Percentiles rank a stretch among this genome's conserved stretches.
phyloP scores from a whole-genome alignment of 1,284 basidiomycete species.

The Moesziomyces aphidis region DNA sequence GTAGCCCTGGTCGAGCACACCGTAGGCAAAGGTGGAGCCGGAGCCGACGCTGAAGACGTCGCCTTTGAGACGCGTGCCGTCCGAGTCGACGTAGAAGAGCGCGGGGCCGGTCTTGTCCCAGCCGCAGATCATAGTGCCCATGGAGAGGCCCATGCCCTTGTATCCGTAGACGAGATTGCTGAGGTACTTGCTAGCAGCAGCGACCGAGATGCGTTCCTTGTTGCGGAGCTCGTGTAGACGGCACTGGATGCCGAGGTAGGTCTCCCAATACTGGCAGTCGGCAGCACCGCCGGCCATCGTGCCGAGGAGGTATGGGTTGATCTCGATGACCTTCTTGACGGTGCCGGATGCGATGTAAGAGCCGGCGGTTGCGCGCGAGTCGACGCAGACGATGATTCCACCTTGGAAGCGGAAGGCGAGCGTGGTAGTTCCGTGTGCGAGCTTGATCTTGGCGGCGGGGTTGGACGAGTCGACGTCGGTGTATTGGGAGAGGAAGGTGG shows the following conservation, averaged over 20 bases:
- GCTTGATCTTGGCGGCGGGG: conserved; percentile 79
- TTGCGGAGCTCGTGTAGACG: conserved; percentile 96
- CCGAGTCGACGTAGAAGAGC: conserved; percentile 97
- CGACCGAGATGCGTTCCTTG: conserved; percentile 96
- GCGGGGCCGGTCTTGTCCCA: conserved; percentile 99
- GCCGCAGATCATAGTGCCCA: conserved; percentile 99
- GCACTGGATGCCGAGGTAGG: conserved; percentile 97
- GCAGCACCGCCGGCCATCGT: conserved; percentile 99
- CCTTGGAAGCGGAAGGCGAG: conserved; percentile 96
- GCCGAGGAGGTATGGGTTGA: conserved; percentile 96
- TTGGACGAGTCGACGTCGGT: conserved; percentile 68
- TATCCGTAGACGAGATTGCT: conserved; percentile 97
- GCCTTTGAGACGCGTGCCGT: conserved; percentile 93
- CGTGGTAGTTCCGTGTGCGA: conserved; percentile 98
- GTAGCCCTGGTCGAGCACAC: conserved; percentile 97
- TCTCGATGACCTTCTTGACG: conserved; percentile 84
- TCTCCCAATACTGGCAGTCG: conserved; percentile 70
- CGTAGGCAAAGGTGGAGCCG: conserved; percentile 97
- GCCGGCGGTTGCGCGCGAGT: conserved; percentile 96
- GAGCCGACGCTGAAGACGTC: conserved; percentile 98
- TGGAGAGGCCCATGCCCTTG: conserved; percentile 98
- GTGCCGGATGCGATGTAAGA: conserved; percentile 84
- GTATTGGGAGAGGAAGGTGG: conserved; percentile 63
- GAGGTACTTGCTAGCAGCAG: conserved; percentile 96
- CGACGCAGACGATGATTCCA: conserved; percentile 97